Evolutionary conservation across 192 early-diverging fungal genomes (phyloP).

Genomic region (Coemansia nantahalensis): DNA sequence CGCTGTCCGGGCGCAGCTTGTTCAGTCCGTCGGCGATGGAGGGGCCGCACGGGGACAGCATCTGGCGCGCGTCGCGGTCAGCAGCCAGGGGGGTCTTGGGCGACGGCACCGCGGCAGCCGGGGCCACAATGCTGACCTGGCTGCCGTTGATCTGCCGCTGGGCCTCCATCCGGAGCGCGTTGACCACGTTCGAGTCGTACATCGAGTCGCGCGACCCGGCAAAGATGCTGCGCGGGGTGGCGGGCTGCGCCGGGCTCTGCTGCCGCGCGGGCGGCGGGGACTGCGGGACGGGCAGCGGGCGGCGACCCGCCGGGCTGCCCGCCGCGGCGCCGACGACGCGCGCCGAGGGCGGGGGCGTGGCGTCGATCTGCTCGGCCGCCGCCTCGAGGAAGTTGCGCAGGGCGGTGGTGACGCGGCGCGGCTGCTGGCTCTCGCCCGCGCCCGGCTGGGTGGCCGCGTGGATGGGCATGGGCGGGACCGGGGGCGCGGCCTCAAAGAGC

Average conservation of each 20-base stretch:
- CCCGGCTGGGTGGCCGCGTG: constrained; percentile 4
- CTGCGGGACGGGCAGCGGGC: constrained; percentile 28
- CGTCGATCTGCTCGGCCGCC: constrained; percentile 52
- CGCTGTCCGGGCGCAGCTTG: constrained; percentile 17
- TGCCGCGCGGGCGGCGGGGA: too few species aligned
- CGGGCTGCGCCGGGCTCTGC: constrained; percentile 1
- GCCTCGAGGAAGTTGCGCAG: constrained; percentile 52
- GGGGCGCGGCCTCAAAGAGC: constrained; percentile 12
- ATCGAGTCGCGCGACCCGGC: constrained; percentile 40
- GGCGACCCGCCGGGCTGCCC: constrained; percentile 1
- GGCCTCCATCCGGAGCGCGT: constrained; percentile 48
- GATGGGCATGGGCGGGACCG: constrained; percentile 38
- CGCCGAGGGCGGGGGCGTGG: constrained; percentile 24
- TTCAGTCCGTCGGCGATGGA: constrained; percentile 48
- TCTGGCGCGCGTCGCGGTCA: constrained; percentile 3
- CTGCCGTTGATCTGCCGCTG: constrained; percentile 52
- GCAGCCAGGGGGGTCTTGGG: constrained; percentile 1
- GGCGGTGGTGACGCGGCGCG: constrained; percentile 38
- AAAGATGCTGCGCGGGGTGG: constrained; percentile 36
- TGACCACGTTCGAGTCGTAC: constrained; percentile 49
- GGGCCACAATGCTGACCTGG: constrained; percentile 29
- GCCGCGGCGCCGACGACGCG: too few species aligned
- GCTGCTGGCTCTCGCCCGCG: background rate
- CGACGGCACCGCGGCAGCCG: constrained; percentile 9
- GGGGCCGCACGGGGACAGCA: constrained; percentile 50